Conservation (phyloP, 164 flowering plant species). For the Dillenia turbinata region DNA sequence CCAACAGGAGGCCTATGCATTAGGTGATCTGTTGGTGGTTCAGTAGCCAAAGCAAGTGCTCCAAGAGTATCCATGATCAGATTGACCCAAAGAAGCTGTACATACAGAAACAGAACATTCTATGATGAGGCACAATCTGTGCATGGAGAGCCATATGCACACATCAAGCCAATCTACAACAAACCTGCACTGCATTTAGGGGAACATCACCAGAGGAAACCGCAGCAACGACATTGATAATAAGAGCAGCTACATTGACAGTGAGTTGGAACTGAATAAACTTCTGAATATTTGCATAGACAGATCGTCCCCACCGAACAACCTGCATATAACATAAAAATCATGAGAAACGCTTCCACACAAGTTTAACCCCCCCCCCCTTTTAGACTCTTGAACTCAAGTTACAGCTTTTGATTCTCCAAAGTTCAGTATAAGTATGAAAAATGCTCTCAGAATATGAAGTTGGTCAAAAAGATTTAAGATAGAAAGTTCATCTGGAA, state of each 20-base stretch:
- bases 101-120: not conserved
- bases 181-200: constrained; percentile 88
- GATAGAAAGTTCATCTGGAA: too few relatives aligned
- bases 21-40: constrained; percentile 93
- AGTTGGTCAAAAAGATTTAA: too few relatives aligned
- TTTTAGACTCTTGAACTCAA: too few relatives aligned
- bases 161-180: not conserved
- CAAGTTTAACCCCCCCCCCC: too few relatives aligned
- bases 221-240: constrained; percentile 87
- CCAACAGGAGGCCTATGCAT: constrained; percentile 90
- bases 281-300: constrained; percentile 94
- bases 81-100: constrained; percentile 96
- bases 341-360: too few relatives aligned
- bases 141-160: not conserved
- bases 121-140: not conserved
- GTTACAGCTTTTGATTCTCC: too few relatives aligned
- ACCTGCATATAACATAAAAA: constrained; percentile 42
- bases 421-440: too few relatives aligned
- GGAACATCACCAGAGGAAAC: constrained; percentile 84
- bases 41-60: constrained; percentile 96
- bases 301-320: constrained; percentile 97
- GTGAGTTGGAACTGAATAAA: constrained; percentile 97
- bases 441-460: too few relatives aligned
- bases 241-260: constrained; percentile 89
- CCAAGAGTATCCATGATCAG: constrained; percentile 98